phyloP scores from a whole-genome alignment of 257 asterid species.

The Plantago major region DNA sequence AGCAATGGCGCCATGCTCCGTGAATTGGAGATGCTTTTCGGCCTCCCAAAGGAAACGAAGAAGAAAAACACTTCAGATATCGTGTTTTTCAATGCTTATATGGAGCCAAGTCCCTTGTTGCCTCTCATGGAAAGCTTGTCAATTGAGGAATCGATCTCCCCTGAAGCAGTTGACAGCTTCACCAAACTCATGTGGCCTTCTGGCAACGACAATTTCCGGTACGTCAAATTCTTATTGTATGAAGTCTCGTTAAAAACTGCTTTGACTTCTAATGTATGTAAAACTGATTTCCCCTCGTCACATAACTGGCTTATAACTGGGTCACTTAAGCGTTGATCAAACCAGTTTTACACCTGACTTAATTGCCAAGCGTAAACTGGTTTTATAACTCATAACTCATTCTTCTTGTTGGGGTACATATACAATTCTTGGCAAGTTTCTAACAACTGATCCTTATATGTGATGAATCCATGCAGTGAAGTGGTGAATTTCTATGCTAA shows the following conservation, averaged over 20 bases:
- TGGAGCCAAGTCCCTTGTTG: too few species aligned
- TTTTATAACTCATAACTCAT: not conserved
- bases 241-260: not conserved
- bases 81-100: too few species aligned
- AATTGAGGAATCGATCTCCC: not conserved
- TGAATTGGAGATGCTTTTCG: too few species aligned
- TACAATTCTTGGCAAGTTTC: not conserved
- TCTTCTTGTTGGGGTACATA: too few species aligned
- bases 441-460: not conserved
- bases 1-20: too few species aligned
- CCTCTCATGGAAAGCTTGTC: too few species aligned
- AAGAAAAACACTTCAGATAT: too few species aligned
- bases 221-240: not conserved
- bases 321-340: not conserved
- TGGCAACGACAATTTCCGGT: not conserved
- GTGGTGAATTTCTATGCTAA: not conserved
- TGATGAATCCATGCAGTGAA: not conserved
- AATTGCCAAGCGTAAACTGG: not conserved
- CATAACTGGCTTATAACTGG: too few species aligned
- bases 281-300: too few species aligned
- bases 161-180: not conserved
- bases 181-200: conserved; percentile 6
- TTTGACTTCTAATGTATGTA: too few species aligned
- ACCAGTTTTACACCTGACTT: not conserved
- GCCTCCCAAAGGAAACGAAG: too few species aligned